Conservation (phyloP, 495 filamentous ascomycete species). For the Podospora bellae-mahoneyi region DNA sequence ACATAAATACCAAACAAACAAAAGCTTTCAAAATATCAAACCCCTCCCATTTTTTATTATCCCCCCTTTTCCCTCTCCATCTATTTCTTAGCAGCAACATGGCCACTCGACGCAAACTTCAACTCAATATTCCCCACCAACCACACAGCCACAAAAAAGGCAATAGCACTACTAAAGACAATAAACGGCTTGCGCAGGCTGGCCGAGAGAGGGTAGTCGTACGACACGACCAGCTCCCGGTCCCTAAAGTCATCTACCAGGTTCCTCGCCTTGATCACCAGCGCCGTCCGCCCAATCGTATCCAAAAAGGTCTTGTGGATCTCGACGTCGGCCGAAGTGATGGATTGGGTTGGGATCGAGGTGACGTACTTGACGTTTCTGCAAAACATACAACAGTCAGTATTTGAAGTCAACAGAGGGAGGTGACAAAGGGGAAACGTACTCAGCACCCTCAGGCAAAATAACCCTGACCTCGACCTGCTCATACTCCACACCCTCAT, state of each 20-base stretch:
- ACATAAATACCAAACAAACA: background rate
- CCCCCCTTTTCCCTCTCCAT: constrained; percentile 14
- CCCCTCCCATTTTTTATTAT: constrained; percentile 22
- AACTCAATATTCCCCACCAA: constrained; percentile 69
- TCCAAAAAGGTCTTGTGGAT: constrained; percentile 81
- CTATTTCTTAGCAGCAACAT: constrained; percentile 29
- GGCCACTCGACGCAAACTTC: constrained; percentile 35
- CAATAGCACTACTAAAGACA: constrained; percentile 68
- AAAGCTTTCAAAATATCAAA: constrained; percentile 9
- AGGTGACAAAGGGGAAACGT: constrained; percentile 41
- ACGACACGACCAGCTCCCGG: constrained; percentile 78
- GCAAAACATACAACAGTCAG: constrained; percentile 11
- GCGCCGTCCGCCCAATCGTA: constrained; percentile 79
- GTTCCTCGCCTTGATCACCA: constrained; percentile 78
- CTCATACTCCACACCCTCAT: constrained; percentile 82
- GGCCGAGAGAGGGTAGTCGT: constrained; percentile 74
- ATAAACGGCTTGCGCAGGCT: constrained; percentile 81
- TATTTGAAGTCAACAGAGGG: background rate
- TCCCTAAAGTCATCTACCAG: constrained; percentile 85
- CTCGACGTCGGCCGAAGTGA: constrained; percentile 52
- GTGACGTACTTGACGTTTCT: constrained; percentile 69
- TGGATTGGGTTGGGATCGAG: constrained; percentile 55
- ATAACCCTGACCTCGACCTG: constrained; percentile 75
- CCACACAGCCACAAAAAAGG: constrained; percentile 75
- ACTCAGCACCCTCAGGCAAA: constrained; percentile 87